Evolutionary conservation across 2,329 filamentous ascomycete genomes (phyloP).

Genomic region (Penicillium sp.): DNA sequence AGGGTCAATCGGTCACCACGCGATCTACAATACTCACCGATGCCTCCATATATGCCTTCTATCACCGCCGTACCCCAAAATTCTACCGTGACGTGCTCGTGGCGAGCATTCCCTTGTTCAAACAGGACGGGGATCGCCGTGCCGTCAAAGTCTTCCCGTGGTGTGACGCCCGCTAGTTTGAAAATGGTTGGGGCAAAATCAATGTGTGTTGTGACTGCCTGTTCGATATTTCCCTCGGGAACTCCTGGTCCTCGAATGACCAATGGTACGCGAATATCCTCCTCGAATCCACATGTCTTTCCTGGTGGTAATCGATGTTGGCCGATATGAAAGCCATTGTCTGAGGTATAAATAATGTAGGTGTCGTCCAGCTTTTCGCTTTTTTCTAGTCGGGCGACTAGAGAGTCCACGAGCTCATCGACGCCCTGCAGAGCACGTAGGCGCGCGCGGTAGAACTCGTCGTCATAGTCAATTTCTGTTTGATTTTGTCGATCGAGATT

Average conservation of each 20-base stretch:
- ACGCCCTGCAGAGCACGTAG: conserved; percentile 49
- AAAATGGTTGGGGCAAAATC: conserved; percentile 59
- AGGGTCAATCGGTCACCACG: too few relatives aligned
- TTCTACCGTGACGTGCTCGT: conserved; percentile 55
- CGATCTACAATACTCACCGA: conserved; percentile 15
- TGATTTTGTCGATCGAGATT: conserved; percentile 42
- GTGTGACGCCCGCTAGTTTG: conserved; percentile 34
- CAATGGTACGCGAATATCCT: conserved; percentile 56
- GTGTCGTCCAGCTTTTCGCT: conserved; percentile 46
- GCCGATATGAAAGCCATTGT: conserved; percentile 58
- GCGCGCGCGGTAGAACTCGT: conserved; percentile 48
- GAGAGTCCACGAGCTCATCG: conserved; percentile 48
- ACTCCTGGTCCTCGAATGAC: conserved; percentile 56
- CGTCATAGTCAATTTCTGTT: conserved; percentile 46
- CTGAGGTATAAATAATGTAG: conserved; percentile 56
- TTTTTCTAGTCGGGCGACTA: conserved; percentile 40
- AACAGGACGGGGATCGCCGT: conserved; percentile 44
- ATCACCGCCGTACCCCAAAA: conserved; percentile 45
- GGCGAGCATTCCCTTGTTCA: conserved; percentile 23
- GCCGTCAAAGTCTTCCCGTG: conserved; percentile 52
- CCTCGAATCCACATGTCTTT: conserved; percentile 54
- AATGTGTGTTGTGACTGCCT: conserved; percentile 55
- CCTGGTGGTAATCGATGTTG: conserved; percentile 55
- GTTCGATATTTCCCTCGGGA: conserved; percentile 34
- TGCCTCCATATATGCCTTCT: conserved; percentile 25